Evolutionary conservation across 2,329 filamentous ascomycete species (phyloP).

Genomic region (Fusarium dlaminii): DNA sequence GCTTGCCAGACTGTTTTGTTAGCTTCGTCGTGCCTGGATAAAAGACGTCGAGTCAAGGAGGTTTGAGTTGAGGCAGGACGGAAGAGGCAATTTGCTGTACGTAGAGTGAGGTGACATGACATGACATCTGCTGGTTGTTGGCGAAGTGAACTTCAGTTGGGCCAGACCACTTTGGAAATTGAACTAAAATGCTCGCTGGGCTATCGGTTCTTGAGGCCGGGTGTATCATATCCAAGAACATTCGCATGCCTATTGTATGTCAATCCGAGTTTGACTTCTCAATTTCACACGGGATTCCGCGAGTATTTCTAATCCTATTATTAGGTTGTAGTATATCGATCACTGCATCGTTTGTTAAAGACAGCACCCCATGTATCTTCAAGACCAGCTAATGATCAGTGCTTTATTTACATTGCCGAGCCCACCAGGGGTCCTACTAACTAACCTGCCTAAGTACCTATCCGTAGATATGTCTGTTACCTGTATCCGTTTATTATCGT

Average conservation of each 20-base stretch:
- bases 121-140: constrained; percentile 29
- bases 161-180: constrained; percentile 25
- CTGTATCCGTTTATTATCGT: neutral
- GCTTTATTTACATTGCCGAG: constrained; percentile 30
- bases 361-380: constrained; percentile 27
- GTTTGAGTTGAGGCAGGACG: constrained; percentile 23
- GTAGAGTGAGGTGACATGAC: constrained; percentile 34
- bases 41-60: constrained; percentile 9
- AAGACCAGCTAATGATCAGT: constrained; percentile 36
- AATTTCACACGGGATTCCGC: neutral
- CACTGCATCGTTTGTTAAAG: constrained; percentile 1
- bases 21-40: neutral
- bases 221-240: neutral
- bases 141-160: constrained; percentile 23
- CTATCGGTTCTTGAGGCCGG: neutral
- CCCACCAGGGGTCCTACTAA: constrained; percentile 13
- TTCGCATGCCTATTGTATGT: neutral
- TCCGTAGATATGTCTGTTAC: neutral
- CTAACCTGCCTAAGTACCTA: neutral
- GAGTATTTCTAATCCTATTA: neutral
- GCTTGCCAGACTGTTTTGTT: neutral
- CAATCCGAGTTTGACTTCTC: neutral
- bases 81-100: constrained; percentile 13
- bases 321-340: neutral
- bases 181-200: constrained; percentile 6